A percentile compares a stretch with the other conserved stretches of the same genome.
Conservation (phyloP, 148 eudicot species). For the Rhododendron vialii region DNA sequence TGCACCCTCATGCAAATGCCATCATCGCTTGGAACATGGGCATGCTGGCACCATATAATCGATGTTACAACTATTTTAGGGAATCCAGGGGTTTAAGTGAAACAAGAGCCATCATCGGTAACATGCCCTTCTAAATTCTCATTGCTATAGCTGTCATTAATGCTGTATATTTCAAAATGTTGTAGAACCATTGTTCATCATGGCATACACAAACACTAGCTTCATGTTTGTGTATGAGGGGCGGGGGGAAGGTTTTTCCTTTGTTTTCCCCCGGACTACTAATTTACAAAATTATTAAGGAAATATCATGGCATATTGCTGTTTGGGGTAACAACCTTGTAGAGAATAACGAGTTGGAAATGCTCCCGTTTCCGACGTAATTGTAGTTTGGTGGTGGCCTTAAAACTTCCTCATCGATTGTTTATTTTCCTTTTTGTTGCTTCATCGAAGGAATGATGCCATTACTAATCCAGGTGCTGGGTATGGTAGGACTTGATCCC, state of each 20-base stretch:
- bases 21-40: conserved; percentile 53
- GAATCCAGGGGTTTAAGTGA: conserved; percentile 41
- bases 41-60: conserved; percentile 63
- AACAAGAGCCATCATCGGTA: conserved; percentile 5
- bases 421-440: background rate
- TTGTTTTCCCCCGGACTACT: background rate
- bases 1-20: conserved; percentile 33
- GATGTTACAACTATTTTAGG: conserved; percentile 38
- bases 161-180: background rate
- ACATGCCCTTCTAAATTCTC: background rate
- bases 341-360: background rate
- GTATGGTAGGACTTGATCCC: background rate
- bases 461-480: background rate
- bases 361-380: background rate
- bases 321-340: background rate
- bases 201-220: background rate
- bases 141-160: background rate
- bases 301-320: background rate
- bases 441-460: background rate
- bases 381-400: background rate
- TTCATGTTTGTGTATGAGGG: background rate
- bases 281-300: too few relatives aligned
- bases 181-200: background rate
- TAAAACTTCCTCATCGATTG: background rate
- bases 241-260: background rate